Conservation (phyloP, 352 stramenopile genomes). For the Pythium phragmiticola region DNA sequence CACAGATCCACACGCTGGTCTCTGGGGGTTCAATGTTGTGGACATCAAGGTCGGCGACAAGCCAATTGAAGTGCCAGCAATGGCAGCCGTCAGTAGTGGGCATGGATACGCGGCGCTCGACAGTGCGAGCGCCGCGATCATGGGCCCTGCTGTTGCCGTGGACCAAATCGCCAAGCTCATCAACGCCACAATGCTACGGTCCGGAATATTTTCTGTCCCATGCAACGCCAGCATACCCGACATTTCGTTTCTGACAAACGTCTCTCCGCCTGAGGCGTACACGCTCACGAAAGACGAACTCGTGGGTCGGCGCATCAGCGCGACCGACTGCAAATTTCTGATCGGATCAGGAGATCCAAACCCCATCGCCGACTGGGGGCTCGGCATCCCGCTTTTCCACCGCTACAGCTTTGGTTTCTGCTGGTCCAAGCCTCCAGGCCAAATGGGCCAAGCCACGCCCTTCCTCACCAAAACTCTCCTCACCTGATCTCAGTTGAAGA, state of each 20-base stretch:
- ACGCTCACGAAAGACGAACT: conserved; percentile 6
- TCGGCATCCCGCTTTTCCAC: conserved; percentile 6
- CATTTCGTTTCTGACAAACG: not conserved
- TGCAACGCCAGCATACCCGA: conserved; percentile 1
- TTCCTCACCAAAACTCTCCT: not conserved
- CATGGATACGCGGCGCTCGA: not conserved
- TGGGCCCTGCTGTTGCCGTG: not conserved
- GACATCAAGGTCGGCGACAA: conserved; percentile 2
- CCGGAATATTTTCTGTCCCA: not conserved
- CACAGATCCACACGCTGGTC: not conserved
- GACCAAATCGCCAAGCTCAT: not conserved
- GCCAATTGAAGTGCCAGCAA: not conserved
- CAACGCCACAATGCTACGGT: not conserved
- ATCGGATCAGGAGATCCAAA: not conserved
- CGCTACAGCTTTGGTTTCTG: conserved; percentile 11
- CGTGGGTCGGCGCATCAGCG: not conserved
- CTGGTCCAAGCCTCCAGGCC: not conserved
- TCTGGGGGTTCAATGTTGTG: not conserved
- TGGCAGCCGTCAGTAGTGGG: not conserved
- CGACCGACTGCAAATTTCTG: not conserved
- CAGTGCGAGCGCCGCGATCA: not conserved
- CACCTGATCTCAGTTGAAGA: not conserved
- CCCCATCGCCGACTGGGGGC: not conserved
- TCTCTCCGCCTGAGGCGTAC: not conserved
- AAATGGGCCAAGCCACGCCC: not conserved